A percentile compares a stretch with the other conserved stretches of the same genome.
Evolutionary conservation across 2,329 filamentous ascomycete genomes (phyloP).

Genomic region (Zalaria sp.): DNA sequence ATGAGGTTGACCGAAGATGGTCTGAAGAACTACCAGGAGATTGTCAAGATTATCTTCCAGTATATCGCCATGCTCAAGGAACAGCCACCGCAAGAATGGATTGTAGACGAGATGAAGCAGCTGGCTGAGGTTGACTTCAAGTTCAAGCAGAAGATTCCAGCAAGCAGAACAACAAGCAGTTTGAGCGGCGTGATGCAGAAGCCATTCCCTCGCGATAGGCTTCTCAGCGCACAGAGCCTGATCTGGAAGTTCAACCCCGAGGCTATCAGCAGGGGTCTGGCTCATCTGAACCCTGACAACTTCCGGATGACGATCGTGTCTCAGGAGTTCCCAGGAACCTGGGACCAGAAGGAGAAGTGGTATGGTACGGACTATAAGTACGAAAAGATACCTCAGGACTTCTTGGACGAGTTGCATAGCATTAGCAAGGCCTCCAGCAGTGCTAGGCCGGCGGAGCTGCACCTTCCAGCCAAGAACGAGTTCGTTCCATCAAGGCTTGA

Average conservation of each 20-base stretch:
- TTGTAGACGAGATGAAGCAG: slow-evolving; percentile 81
- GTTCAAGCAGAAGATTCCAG: slow-evolving; percentile 84
- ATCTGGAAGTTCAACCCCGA: slow-evolving; percentile 68
- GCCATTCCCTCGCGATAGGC: slow-evolving; percentile 69
- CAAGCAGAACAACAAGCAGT: slow-evolving; percentile 76
- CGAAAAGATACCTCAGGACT: slow-evolving; percentile 63
- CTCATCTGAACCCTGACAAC: slow-evolving; percentile 71
- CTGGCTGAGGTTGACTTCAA: slow-evolving; percentile 90
- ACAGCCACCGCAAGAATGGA: slow-evolving; percentile 73
- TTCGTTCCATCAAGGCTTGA: slow-evolving; percentile 90
- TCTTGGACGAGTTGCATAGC: slow-evolving; percentile 55
- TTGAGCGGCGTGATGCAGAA: slow-evolving; percentile 85
- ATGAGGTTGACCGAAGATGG: slow-evolving; percentile 76
- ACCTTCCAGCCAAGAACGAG: slow-evolving; percentile 84
- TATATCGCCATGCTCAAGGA: slow-evolving; percentile 81
- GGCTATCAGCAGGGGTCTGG: slow-evolving; percentile 60
- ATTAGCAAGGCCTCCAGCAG: slow-evolving; percentile 42
- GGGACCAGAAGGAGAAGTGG: slow-evolving; percentile 88
- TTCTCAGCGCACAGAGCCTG: slow-evolving; percentile 66
- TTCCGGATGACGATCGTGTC: slow-evolving; percentile 75
- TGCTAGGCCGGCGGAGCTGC: slow-evolving; percentile 54
- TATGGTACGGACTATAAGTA: slow-evolving; percentile 90
- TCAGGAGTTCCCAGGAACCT: slow-evolving; percentile 68
- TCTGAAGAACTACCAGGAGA: slow-evolving; percentile 65
- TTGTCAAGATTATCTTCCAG: slow-evolving; percentile 75